Percentiles rank a stretch among this genome's conserved stretches.
These are phyloP conservation scores for Phycomyces blakesleeanus DNA, from an alignment of 192 early-diverging fungal genomes.

Conservation along the genomic window DNA sequence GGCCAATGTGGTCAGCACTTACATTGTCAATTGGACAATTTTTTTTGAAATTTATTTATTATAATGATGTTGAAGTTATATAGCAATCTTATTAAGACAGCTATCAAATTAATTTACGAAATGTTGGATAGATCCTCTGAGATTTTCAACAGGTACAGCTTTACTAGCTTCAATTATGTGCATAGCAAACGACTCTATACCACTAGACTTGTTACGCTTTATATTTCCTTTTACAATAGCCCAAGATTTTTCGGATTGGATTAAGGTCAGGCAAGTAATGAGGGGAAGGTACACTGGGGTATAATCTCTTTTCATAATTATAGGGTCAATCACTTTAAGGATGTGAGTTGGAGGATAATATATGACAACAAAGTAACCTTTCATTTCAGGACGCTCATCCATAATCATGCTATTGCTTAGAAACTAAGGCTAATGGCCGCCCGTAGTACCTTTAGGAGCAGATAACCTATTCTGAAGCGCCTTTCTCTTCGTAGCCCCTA, in stretches of 20 bases:
- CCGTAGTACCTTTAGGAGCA: slow-evolving; percentile 17
- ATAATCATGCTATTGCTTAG: slow-evolving; percentile 11
- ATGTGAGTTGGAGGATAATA: slow-evolving; percentile 20
- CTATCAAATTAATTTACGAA: slow-evolving; percentile 5
- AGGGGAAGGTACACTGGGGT: slow-evolving; percentile 12
- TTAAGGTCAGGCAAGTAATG: neutral
- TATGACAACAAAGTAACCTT: slow-evolving; percentile 21
- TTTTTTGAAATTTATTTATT: no score
- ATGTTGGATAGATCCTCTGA: slow-evolving; percentile 4
- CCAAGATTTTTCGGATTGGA: slow-evolving; percentile 28
- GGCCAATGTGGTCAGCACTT: no score
- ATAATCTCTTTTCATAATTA: slow-evolving; percentile 14
- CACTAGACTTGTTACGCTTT: no score
- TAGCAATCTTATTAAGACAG: neutral
- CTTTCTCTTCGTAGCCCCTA: slow-evolving; percentile 12
- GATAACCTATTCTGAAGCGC: slow-evolving; percentile 12
- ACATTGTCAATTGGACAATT: no score
- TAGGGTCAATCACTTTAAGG: slow-evolving; percentile 10
- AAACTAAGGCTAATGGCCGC: slow-evolving; percentile 9
- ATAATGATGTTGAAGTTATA: no score
- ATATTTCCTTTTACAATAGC: slow-evolving; percentile 20
- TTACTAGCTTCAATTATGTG: slow-evolving; percentile 7
- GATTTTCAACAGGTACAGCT: neutral
- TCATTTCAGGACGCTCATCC: slow-evolving; percentile 11
- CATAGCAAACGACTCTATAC: neutral